phyloP scores from a whole-genome alignment of 352 stramenopile genomes.

The Globisporangium nunn region DNA sequence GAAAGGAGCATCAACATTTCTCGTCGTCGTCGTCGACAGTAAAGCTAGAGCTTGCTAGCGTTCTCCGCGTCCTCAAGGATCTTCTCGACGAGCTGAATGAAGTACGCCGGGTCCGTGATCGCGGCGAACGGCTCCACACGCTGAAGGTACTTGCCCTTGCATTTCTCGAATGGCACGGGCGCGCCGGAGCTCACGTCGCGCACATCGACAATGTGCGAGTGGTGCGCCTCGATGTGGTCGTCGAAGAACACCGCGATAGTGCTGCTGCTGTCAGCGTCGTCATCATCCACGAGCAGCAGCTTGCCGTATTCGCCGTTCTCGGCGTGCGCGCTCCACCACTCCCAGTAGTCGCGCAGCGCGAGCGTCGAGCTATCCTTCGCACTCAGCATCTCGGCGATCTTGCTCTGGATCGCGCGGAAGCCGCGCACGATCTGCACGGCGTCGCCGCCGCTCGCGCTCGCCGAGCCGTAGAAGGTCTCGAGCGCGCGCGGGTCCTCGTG shows the following conservation, averaged over 20 bases:
- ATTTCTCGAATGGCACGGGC: slow-evolving; percentile 49
- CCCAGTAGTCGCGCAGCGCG: slow-evolving; percentile 77
- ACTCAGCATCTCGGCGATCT: slow-evolving; percentile 25
- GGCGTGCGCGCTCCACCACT: slow-evolving; percentile 80
- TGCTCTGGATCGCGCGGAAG: slow-evolving; percentile 42
- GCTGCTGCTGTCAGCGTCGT: slow-evolving; percentile 12
- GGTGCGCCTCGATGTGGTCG: slow-evolving; percentile 69
- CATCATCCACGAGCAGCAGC: slow-evolving; percentile 43
- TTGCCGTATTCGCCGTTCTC: slow-evolving; percentile 75
- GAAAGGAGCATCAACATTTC: no score
- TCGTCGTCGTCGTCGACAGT: not conserved
- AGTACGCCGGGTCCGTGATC: slow-evolving; percentile 74
- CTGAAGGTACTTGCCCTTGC: slow-evolving; percentile 45
- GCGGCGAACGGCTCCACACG: slow-evolving; percentile 76
- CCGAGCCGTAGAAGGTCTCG: slow-evolving; percentile 29
- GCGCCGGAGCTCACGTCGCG: slow-evolving; percentile 40
- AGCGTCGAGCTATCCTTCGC: slow-evolving; percentile 24
- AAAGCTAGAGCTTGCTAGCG: slow-evolving; percentile 3
- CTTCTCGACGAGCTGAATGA: slow-evolving; percentile 43
- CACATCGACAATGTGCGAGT: slow-evolving; percentile 78
- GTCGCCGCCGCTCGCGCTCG: not conserved
- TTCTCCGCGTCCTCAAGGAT: slow-evolving; percentile 14
- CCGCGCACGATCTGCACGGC: slow-evolving; percentile 47
- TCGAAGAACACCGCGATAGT: slow-evolving; percentile 56
- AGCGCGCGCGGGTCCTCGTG: slow-evolving; percentile 20